Base-by-base conservation (phyloP, 352 stramenopile genomes). In the Phytopythium litorale region DNA sequence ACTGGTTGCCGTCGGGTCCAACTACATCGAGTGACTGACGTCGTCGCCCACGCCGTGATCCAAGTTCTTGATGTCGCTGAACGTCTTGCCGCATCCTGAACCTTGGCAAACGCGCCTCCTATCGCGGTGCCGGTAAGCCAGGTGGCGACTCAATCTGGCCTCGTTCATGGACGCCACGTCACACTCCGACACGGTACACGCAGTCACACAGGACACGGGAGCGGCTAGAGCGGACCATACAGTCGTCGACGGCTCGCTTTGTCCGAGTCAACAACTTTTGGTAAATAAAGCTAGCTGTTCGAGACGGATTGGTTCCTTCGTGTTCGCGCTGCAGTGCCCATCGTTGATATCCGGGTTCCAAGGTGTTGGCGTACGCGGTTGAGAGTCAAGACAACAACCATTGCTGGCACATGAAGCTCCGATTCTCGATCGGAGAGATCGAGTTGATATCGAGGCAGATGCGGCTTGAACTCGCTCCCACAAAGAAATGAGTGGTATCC, bases 31-130 rank as follows among this genome's bases (percentile, higher is more conserved):
- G 35, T 42, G 11, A 2, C 37, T 42, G 11, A 0, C 12, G 16
- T 58, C n/a, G 18, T 35, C 52, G 50, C 33, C 9, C 23, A 40
- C n/a, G 11, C 18, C 16, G n/a, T 76, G 72, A 18, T 83, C 81
- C 19, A 87, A 61, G 60, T 87, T 87, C 16, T 76, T 76, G 28
- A 66, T 81, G 2, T 74, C 85, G 62, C 70, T 87, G 61, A 87
- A 87, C 32, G 71, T 78, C 66, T 85, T 87, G 62, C 60, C 73
- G 46, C 78, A 87, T 0, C 68, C 65, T 7, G 55, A 45, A 3
- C 66, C 56, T 46, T 65, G 60, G 43, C 68, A 76, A 15, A 54
- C 48, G 35, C 66, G 65, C 12, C 53, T 70, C 7, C 59, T 65
- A 33, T 66, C 65, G 15, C 73, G 65, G 30, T 69, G 52, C 46